Evolutionary conservation across 352 stramenopile species (phyloP).

Genomic region (Phytophthora pini): DNA sequence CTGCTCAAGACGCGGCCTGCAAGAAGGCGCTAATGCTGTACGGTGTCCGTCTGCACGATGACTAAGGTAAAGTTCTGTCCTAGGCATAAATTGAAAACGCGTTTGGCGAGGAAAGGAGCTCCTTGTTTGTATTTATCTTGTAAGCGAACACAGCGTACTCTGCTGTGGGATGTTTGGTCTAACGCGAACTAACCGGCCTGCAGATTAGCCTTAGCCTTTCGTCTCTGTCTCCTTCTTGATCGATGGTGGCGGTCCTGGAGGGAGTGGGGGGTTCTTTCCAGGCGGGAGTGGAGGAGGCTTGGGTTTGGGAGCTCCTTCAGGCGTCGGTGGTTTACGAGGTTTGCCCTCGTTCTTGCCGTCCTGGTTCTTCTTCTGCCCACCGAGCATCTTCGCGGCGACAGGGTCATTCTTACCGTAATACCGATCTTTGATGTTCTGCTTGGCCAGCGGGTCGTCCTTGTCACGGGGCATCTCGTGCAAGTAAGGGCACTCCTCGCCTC

Average conservation of each 20-base stretch:
- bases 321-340: constrained; percentile 19
- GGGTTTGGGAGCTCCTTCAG: constrained; percentile 43
- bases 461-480: constrained; percentile 94
- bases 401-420: constrained; percentile 96
- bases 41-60: constrained; percentile 59
- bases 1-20: constrained; percentile 78
- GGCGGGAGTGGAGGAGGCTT: constrained; percentile 62
- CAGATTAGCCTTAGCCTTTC: constrained; percentile 23
- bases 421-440: constrained; percentile 96
- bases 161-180: constrained; percentile 14
- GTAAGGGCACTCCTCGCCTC: constrained; percentile 93
- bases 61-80: constrained; percentile 26
- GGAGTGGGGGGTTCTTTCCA: constrained; percentile 69
- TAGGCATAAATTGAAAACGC: not conserved
- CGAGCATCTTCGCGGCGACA: constrained; percentile 92
- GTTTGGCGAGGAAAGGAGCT: not conserved
- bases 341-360: constrained; percentile 33
- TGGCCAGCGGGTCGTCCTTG: constrained; percentile 93
- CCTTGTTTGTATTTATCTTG: constrained; percentile 16
- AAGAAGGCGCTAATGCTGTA: constrained; percentile 69
- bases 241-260: constrained; percentile 57
- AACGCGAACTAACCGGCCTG: constrained; percentile 24
- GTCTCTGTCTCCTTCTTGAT: constrained; percentile 28
- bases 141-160: constrained; percentile 8
- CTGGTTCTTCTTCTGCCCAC: constrained; percentile 36